A percentile compares a stretch with the other conserved stretches of the same genome.
phyloP scores from a whole-genome alignment of 106 monocot genomes.

The Allium cepa region DNA sequence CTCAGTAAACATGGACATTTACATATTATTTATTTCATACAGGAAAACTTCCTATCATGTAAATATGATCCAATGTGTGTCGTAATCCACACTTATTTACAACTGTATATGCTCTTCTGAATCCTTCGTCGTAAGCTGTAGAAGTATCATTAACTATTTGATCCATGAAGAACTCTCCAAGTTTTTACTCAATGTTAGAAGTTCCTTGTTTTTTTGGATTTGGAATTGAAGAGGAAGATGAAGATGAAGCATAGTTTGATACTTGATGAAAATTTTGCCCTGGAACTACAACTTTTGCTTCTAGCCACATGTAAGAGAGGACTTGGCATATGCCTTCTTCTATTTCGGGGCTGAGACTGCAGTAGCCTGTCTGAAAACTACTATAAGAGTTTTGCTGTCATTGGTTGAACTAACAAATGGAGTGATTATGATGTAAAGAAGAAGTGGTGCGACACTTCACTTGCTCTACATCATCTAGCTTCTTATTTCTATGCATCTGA shows the following conservation, averaged over 20 bases:
- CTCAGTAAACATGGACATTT: neutral
- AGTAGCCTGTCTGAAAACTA: constrained; percentile 36
- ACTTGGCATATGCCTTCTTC: constrained; percentile 98
- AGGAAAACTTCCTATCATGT: constrained; percentile 57
- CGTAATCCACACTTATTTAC: constrained; percentile 74
- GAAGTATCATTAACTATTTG: constrained; percentile 88
- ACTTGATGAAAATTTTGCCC: constrained; percentile 19
- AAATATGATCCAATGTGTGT: constrained; percentile 71
- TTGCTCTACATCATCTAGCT: too few relatives aligned
- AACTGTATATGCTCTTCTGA: constrained; percentile 72
- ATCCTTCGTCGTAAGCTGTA: constrained; percentile 78
- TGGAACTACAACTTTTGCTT: constrained; percentile 66
- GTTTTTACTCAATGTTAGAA: constrained; percentile 79
- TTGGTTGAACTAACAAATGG: too few relatives aligned
- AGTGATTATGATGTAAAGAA: too few relatives aligned
- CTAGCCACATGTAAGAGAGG: constrained; percentile 92
- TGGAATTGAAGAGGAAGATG: constrained; percentile 29
- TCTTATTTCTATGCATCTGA: too few relatives aligned
- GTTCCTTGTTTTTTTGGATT: constrained; percentile 59
- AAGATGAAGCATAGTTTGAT: constrained; percentile 34
- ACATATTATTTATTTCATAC: constrained; percentile 7
- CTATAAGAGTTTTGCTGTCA: too few relatives aligned
- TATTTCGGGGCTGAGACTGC: constrained; percentile 76
- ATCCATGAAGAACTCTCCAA: constrained; percentile 91
- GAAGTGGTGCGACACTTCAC: too few relatives aligned